A percentile compares a stretch with the other conserved stretches of the same genome.
Conservation (phyloP, 257 asterid species). For the Plantago elongata region DNA sequence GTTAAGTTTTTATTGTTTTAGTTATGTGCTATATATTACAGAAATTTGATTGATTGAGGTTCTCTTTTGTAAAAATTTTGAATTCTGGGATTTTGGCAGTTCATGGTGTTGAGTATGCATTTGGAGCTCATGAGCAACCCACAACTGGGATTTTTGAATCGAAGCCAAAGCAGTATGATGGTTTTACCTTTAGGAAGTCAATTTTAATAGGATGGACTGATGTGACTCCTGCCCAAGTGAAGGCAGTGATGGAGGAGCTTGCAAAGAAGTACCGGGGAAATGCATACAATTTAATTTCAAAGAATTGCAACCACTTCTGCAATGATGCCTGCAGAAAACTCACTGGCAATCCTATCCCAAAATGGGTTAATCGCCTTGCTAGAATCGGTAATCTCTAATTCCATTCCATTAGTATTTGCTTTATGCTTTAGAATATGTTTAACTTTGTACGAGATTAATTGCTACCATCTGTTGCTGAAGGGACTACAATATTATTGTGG, state of each 20-base stretch:
- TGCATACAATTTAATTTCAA: conserved; percentile 28
- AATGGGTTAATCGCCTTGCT: conserved; percentile 37
- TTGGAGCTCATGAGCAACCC: conserved; percentile 46
- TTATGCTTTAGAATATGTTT: no score
- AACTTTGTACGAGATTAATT: no score
- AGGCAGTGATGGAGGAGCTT: conserved; percentile 23
- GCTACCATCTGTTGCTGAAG: no score
- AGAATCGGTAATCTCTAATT: conserved; percentile 18
- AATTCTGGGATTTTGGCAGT: conserved; percentile 16
- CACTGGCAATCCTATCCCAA: conserved; percentile 28
- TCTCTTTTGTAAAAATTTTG: no score
- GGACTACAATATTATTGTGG: no score
- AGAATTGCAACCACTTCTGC: conserved; percentile 39
- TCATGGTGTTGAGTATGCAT: conserved; percentile 49
- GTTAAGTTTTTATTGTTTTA: no score
- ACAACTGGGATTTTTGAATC: conserved; percentile 50
- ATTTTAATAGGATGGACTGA: conserved; percentile 29
- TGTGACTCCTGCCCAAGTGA: conserved; percentile 16
- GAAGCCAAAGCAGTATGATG: conserved; percentile 45
- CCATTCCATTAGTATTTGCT: no score
- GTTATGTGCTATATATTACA: no score
- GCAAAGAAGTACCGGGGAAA: conserved; percentile 27
- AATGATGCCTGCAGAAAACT: conserved; percentile 28
- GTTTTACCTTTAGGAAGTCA: conserved; percentile 40
- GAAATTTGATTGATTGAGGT: no score